Conservation (phyloP, 2,329 filamentous ascomycete species). For the Ophiocordyceps australis region DNA sequence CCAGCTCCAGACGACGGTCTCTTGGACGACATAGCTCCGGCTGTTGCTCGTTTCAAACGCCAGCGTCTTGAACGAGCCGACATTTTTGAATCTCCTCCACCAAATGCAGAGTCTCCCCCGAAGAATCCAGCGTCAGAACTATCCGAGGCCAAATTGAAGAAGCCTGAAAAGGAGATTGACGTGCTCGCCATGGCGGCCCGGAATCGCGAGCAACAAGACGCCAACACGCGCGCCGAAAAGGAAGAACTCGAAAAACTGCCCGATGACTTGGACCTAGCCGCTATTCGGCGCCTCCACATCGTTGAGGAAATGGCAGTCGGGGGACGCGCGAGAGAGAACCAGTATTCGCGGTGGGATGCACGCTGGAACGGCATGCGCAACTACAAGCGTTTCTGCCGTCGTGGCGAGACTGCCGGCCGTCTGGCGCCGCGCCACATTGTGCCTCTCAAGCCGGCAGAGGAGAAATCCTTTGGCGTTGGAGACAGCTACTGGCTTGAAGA, state of each 20-base stretch:
- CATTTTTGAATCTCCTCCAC: slow-evolving; percentile 16
- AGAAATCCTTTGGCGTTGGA: slow-evolving; percentile 54
- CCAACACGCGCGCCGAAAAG: slow-evolving; percentile 33
- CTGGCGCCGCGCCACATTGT: slow-evolving; percentile 41
- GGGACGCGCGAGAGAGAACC: slow-evolving; percentile 23
- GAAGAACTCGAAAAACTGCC: slow-evolving; percentile 31
- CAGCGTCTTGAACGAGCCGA: slow-evolving; percentile 45
- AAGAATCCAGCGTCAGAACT: no score
- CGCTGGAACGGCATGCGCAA: slow-evolving; percentile 90
- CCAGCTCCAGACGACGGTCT: slow-evolving; percentile 31
- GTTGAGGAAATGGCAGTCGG: slow-evolving; percentile 58
- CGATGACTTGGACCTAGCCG: slow-evolving; percentile 51
- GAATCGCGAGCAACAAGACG: slow-evolving; percentile 46
- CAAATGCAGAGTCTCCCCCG: slow-evolving; percentile 7
- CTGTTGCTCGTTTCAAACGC: slow-evolving; percentile 62
- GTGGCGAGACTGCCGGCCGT: slow-evolving; percentile 28
- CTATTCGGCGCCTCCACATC: slow-evolving; percentile 56
- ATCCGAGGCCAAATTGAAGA: slow-evolving; percentile 20
- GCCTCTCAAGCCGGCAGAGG: slow-evolving; percentile 49
- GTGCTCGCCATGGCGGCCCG: slow-evolving; percentile 48
- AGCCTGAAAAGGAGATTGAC: slow-evolving; percentile 46
- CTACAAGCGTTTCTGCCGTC: slow-evolving; percentile 71
- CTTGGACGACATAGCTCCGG: slow-evolving; percentile 58
- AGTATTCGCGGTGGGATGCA: slow-evolving; percentile 56
- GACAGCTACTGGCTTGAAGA: slow-evolving; percentile 61